Conservation (phyloP, 768 basidiomycete species). For the Russula earlei region DNA sequence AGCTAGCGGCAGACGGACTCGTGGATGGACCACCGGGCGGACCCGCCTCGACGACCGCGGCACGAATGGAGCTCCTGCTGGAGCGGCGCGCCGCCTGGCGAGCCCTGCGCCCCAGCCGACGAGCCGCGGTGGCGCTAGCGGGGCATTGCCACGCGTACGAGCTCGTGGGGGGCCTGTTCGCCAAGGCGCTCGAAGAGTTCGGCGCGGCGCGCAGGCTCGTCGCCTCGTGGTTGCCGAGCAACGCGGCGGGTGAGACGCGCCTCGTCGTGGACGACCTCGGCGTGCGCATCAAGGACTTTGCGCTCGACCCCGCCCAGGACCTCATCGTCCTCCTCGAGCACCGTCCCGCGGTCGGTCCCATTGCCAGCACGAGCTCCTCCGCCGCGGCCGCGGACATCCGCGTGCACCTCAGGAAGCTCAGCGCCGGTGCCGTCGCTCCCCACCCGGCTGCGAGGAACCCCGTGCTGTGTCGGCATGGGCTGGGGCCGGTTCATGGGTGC, state of each 20-base stretch:
- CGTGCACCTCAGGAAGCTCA: constrained; percentile 39
- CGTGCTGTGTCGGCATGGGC: constrained; percentile 23
- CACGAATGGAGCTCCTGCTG: constrained; percentile 29
- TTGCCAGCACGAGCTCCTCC: background rate
- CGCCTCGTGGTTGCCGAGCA: constrained; percentile 24
- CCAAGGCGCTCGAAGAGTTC: constrained; percentile 15
- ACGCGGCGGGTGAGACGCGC: constrained; percentile 3
- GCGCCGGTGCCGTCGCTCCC: constrained; percentile 25
- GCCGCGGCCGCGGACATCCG: constrained; percentile 17
- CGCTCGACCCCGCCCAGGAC: constrained; percentile 59
- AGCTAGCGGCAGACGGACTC: constrained; percentile 27
- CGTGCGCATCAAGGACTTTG: constrained; percentile 43
- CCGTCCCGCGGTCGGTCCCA: background rate
- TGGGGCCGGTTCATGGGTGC: constrained; percentile 24
- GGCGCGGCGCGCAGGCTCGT: constrained; percentile 21
- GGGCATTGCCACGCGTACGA: constrained; percentile 45
- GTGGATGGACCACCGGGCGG: constrained; percentile 19
- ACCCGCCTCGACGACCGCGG: constrained; percentile 20
- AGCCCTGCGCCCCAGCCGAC: constrained; percentile 24
- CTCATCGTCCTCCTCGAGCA: constrained; percentile 37
- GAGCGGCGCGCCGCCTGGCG: constrained; percentile 31
- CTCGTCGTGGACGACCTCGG: constrained; percentile 31
- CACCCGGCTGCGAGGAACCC: constrained; percentile 36
- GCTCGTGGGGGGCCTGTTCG: constrained; percentile 50
- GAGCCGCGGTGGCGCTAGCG: constrained; percentile 25